Evolutionary conservation across 129 eudicot genomes (phyloP), one percentile per base, ranked within the genome.

Genomic region (Ambrosia artemisiifolia): DNA sequence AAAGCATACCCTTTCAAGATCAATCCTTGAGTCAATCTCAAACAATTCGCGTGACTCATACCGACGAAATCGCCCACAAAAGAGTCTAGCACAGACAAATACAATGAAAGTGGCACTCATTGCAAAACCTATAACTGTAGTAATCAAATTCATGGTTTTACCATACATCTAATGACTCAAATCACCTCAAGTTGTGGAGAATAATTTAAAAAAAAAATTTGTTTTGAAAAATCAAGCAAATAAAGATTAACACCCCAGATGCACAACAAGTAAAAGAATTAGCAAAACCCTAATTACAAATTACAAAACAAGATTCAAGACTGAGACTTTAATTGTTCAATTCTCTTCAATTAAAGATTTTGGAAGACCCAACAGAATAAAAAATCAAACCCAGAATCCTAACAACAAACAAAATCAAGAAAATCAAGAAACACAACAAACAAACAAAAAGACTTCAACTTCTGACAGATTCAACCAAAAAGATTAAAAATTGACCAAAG

Each of bases 31-130:
- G 57, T 83, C 96, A 56, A 85, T 80, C 80, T 93, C 96, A 28
- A 89, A 81, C 84, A 84, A 79, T 40, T 80, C 84, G 11, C 78
- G 75, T 13, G 91, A 60, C 38, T 93, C 96, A 3, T 74, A 67
- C 56, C 88, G 70, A 35, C 96, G 86, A 34, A 93, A 82, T 79
- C 96, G 85, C 78, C 95, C 91, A 83, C 96, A 93, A 60, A 93
- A 85, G 11, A 93, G 88, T 74, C 98, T 82, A 33, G 98, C 91
- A 83, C 98, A 93, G 14, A 93, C 86, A 62, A 93, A 93, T 46
- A 89, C 87, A 71, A 93, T 93, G 80, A 93, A 93, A 70, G 95
- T 87, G 73, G 98, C 95, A 79, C 98, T 89, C 98, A 93, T 89
- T 43, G 95, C 98, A 76, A 93, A 93, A 30, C 98, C 98, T 60